phyloP scores from a whole-genome alignment of 2,329 filamentous ascomycete genomes.

The Colletotrichum sp. region DNA sequence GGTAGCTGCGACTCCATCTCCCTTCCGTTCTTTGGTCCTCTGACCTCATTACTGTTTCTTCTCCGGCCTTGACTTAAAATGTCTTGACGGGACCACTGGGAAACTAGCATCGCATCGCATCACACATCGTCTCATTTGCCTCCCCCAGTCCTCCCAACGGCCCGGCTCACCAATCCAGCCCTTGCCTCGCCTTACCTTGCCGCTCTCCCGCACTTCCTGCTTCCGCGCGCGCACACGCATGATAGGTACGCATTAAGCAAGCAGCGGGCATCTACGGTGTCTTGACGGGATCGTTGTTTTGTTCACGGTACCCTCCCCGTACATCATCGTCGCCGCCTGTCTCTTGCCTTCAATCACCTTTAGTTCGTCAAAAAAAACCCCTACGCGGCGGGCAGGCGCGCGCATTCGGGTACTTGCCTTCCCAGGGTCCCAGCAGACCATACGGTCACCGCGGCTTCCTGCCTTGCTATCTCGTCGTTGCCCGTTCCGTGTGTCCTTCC shows the following conservation, averaged over 20 bases:
- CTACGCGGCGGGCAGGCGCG: slow-evolving; percentile 1
- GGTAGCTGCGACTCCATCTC: slow-evolving; percentile 13
- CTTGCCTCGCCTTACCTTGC: slow-evolving; percentile 4
- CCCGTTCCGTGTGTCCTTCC: background rate
- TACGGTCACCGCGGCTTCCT: slow-evolving; percentile 5
- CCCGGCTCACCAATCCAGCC: slow-evolving; percentile 6
- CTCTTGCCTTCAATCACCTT: background rate
- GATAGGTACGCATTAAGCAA: background rate
- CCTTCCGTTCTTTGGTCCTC: slow-evolving; percentile 16
- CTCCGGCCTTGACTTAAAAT: slow-evolving; percentile 17
- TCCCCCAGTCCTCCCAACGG: slow-evolving; percentile 5
- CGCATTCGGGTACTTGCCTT: background rate
- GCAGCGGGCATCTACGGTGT: background rate
- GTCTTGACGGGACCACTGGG: background rate
- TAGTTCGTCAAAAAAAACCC: background rate
- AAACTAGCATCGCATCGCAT: background rate
- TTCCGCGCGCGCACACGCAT: background rate
- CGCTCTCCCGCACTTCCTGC: background rate
- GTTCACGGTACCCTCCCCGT: background rate
- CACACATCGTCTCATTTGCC: background rate
- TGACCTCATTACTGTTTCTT: slow-evolving; percentile 7
- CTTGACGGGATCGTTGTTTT: background rate
- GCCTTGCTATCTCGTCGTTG: background rate
- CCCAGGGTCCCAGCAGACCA: slow-evolving; percentile 1
- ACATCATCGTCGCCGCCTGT: background rate